Conservation (phyloP, 2,329 filamentous ascomycete species). For the Fusarium sp. region DNA sequence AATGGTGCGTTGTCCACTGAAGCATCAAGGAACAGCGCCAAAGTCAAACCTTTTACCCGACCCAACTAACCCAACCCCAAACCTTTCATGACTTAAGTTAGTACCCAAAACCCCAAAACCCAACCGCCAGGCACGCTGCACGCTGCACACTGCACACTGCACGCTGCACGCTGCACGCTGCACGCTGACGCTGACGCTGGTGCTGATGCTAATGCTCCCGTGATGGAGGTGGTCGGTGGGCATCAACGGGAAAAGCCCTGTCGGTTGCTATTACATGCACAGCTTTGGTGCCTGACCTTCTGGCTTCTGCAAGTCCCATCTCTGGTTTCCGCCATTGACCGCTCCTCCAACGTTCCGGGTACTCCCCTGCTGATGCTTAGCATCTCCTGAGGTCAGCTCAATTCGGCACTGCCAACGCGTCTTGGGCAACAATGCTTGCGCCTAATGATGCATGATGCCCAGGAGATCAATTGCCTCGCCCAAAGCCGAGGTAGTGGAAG, state of each 20-base stretch:
- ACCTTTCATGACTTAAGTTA: no score
- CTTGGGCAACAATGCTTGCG: constrained; percentile 54
- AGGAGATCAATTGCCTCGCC: constrained; percentile 34
- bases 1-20: constrained; percentile 33
- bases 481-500: constrained; percentile 37
- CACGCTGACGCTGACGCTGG: no score
- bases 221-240: constrained; percentile 48
- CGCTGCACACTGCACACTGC: no score
- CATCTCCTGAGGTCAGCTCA: constrained; percentile 48
- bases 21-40: constrained; percentile 22
- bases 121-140: constrained; percentile 34
- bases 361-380: constrained; percentile 51
- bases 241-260: constrained; percentile 47
- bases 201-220: not conserved
- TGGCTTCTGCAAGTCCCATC: constrained; percentile 27
- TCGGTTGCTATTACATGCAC: constrained; percentile 47
- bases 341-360: constrained; percentile 53
- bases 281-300: constrained; percentile 50
- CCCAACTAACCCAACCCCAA: constrained; percentile 12
- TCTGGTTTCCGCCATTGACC: constrained; percentile 50
- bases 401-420: constrained; percentile 49
- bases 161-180: constrained; percentile 12
- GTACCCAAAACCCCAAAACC: constrained; percentile 2
- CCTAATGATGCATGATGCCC: constrained; percentile 52
- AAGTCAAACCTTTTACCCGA: constrained; percentile 1